Conservation (phyloP, 2,329 filamentous ascomycete species). For the Claviceps humidiphila region DNA sequence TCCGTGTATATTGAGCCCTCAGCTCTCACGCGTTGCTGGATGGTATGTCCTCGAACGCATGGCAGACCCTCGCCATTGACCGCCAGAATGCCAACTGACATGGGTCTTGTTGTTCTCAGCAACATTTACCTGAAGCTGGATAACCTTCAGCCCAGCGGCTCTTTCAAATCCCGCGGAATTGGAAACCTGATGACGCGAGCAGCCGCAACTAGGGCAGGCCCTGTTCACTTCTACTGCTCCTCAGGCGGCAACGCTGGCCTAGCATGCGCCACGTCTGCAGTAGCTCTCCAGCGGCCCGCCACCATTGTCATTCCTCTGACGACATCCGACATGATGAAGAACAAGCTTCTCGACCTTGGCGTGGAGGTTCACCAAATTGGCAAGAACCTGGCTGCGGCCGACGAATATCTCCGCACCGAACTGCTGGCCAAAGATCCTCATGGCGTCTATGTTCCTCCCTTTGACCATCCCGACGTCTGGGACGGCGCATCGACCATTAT, state of each 20-base stretch:
- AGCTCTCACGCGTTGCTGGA: constrained; percentile 56
- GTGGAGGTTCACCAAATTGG: constrained; percentile 57
- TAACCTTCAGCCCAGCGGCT: constrained; percentile 70
- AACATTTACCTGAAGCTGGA: constrained; percentile 79
- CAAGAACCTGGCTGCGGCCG: constrained; percentile 55
- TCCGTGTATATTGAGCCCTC: constrained; percentile 52
- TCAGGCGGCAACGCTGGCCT: constrained; percentile 78
- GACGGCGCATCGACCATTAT: constrained; percentile 48
- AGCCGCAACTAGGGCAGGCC: constrained; percentile 17
- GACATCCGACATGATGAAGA: constrained; percentile 56
- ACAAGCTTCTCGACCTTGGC: constrained; percentile 56
- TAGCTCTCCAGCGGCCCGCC: constrained; percentile 47
- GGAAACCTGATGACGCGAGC: constrained; percentile 50
- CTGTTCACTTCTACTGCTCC: constrained; percentile 63
- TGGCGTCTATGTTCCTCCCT: constrained; percentile 55
- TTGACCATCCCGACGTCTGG: constrained; percentile 58
- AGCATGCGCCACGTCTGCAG: constrained; percentile 62
- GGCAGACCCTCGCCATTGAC: background rate
- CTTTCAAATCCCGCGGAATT: constrained; percentile 73
- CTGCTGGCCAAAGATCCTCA: constrained; percentile 37
- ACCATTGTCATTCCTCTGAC: constrained; percentile 62
- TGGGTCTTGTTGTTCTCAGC: constrained; percentile 22
- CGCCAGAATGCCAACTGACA: background rate
- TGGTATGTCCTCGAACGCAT: constrained; percentile 38
- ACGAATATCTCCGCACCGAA: constrained; percentile 47